A percentile compares a stretch with the other conserved stretches of the same genome.
Evolutionary conservation across 139 green algal genomes (phyloP).

Genomic region (Chlorella sp.): DNA sequence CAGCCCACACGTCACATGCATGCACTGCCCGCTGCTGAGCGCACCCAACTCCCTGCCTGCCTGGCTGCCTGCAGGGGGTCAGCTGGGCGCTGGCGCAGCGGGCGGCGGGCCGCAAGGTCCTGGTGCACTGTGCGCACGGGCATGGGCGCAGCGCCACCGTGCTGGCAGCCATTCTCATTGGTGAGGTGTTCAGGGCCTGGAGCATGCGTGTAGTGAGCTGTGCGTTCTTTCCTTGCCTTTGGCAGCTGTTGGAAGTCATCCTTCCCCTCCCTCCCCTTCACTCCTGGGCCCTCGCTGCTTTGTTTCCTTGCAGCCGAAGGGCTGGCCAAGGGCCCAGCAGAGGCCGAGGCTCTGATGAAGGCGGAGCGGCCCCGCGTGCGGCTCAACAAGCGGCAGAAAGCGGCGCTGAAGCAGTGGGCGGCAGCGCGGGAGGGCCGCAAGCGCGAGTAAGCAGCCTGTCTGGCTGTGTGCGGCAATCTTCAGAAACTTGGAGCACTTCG

Average conservation of each 20-base stretch:
- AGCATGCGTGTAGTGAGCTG: too few species aligned
- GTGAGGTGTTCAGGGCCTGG: too few species aligned
- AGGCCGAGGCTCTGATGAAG: constrained; percentile 39
- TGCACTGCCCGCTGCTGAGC: too few species aligned
- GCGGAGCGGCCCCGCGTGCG: constrained; percentile 48
- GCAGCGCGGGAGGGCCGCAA: neutral
- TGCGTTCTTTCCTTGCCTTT: too few species aligned
- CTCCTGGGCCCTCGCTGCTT: neutral
- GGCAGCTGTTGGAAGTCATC: too few species aligned
- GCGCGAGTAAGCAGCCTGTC: neutral
- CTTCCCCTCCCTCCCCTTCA: too few species aligned
- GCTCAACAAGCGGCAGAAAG: constrained; percentile 52
- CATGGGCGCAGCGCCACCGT: constrained; percentile 66
- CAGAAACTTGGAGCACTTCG: too few species aligned
- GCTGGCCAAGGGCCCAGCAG: neutral
- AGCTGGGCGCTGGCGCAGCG: constrained; percentile 55
- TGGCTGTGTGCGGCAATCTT: too few species aligned
- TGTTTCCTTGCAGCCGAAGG: constrained; percentile 20
- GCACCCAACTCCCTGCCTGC: too few species aligned
- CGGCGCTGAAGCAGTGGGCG: constrained; percentile 44
- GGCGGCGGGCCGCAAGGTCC: constrained; percentile 43
- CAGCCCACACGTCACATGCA: too few species aligned
- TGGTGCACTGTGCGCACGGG: constrained; percentile 76
- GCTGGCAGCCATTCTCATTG: constrained; percentile 62
- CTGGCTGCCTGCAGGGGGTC: too few species aligned